phyloP scores from a whole-genome alignment of 257 asterid genomes.

The Anisodus tanguticus region DNA sequence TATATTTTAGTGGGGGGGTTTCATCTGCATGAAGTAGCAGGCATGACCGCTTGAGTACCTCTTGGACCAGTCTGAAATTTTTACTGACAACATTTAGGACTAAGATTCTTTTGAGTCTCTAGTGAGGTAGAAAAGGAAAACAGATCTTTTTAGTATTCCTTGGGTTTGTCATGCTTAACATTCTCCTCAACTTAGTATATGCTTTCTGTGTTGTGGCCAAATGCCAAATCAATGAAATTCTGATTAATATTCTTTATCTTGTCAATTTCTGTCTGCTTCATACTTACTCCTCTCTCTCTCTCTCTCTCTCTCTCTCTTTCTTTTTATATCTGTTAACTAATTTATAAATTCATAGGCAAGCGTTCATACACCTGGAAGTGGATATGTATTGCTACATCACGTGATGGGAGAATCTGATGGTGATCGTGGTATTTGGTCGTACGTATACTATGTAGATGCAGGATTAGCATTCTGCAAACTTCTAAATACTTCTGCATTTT shows the following conservation, averaged over 20 bases:
- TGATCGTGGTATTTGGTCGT: constrained; percentile 96
- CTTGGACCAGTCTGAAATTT: background rate
- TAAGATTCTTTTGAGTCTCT: background rate
- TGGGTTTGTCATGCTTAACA: background rate
- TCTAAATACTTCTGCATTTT: background rate
- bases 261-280: background rate
- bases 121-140: background rate
- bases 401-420: constrained; percentile 99
- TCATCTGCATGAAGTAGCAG: constrained; percentile 18
- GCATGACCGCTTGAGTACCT: background rate
- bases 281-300: constrained; percentile 4
- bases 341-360: constrained; percentile 56
- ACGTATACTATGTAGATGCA: constrained; percentile 50
- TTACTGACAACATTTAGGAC: background rate
- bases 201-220: background rate
- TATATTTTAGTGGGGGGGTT: no score
- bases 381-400: constrained; percentile 94
- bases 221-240: background rate
- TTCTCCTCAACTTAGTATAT: constrained; percentile 1
- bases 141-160: background rate
- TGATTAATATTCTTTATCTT: background rate
- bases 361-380: constrained; percentile 94
- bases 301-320: background rate
- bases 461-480: constrained; percentile 9
- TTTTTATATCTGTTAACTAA: constrained; percentile 9